These are phyloP conservation scores for Botrytis deweyae DNA, from an alignment of 2,329 filamentous ascomycete genomes.

Conservation along the genomic window DNA sequence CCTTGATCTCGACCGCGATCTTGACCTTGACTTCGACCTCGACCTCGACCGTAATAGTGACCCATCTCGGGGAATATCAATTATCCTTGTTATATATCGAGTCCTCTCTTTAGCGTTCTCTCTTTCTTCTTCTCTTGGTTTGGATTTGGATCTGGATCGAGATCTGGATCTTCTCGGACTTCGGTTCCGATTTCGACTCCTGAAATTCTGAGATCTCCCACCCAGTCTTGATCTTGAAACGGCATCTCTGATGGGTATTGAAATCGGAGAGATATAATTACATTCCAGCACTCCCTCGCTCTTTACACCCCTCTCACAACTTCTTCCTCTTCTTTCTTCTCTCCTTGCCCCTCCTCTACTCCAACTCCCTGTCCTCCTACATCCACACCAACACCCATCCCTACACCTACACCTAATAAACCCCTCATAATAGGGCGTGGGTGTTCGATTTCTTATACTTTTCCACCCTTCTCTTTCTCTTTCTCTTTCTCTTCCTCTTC, in stretches of 20 bases:
- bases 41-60: neutral
- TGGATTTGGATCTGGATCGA: neutral
- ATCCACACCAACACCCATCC: slow-evolving; percentile 56
- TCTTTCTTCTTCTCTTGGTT: neutral
- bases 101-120: neutral
- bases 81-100: neutral
- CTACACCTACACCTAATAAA: slow-evolving; percentile 54
- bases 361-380: slow-evolving; percentile 61
- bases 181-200: neutral
- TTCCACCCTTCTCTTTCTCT: slow-evolving; percentile 44
- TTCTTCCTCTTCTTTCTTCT: neutral
- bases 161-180: neutral
- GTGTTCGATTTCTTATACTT: slow-evolving; percentile 52
- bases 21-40: neutral
- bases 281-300: neutral
- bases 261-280: neutral
- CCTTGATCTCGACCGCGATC: neutral
- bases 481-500: neutral
- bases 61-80: neutral
- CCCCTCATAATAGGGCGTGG: slow-evolving; percentile 50
- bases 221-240: neutral
- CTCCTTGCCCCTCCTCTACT: slow-evolving; percentile 52
- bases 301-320: neutral
- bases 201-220: too few relatives aligned
- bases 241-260: neutral